Evolutionary conservation across 495 filamentous ascomycete species (phyloP), one percentile per base, ranked within the genome.

Genomic region (Talaromyces ruber): DNA sequence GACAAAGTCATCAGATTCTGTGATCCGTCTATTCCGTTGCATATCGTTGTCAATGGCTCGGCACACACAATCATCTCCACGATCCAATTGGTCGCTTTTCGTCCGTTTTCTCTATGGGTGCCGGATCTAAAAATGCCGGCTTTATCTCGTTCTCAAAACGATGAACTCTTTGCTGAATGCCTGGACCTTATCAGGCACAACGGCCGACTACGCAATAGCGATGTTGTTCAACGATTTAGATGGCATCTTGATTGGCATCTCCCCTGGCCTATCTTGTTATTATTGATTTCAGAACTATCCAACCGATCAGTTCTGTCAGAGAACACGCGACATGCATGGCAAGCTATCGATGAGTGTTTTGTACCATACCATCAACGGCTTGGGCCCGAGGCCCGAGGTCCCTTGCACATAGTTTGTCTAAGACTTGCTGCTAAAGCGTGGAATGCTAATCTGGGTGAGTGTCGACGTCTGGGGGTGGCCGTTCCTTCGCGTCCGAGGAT

Each of bases 191-290:
- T 57, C 11, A 21, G 8, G 16, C 26, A 57, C 28, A 57, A 57
- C 29, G 54, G 3, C 4, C 26, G 21, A 57, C 26, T 57, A 22
- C 54, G 29, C 4, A 57, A 29, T 34, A 57, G 14, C 54, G 29
- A 34, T 16, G 14, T 30, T 21, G n/a, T 57, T 4, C 14, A 7
- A 34, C 26, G 54, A 22, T 57, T 24, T 34, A 12, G n/a, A 21
- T 57, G 54, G 54, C 54, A 57, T 21, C 29, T 57, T 18, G 54
- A 57, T 34, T 57, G 54, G 54, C 54, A 57, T 34, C 9, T 57
- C 26, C 54, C 54, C 54, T 57, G 54, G 54, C 54, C 54, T 34
- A 34, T 34, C 8, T 25, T 57, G 4, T 25, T 57, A 4, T 57
- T 18, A 14, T 22, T 57, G 26, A 21, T 57, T 7, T 57, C 54